Conservation (phyloP, 2,329 filamentous ascomycete species). For the Metarhizium robertsii region DNA sequence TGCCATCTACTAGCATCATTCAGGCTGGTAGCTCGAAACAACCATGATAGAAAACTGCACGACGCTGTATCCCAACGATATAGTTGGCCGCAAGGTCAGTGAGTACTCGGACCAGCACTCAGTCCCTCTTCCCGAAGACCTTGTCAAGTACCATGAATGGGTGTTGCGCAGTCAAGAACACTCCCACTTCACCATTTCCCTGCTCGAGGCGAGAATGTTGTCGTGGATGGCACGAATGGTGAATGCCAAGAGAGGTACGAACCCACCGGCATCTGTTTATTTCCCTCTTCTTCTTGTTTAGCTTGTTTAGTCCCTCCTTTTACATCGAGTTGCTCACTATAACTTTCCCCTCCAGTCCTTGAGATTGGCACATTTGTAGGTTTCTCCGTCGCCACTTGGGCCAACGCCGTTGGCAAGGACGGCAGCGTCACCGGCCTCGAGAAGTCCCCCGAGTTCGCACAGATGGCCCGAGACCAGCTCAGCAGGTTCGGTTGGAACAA, state of each 20-base stretch:
- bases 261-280: neutral
- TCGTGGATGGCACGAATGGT: conserved; percentile 3
- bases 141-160: conserved; percentile 3
- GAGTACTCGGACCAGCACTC: conserved; percentile 6
- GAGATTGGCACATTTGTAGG: conserved; percentile 4
- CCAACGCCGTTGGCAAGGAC: conserved; percentile 1
- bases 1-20: neutral
- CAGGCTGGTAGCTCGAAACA: neutral
- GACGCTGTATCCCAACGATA: conserved; percentile 6
- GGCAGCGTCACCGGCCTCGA: conserved; percentile 3
- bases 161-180: conserved; percentile 5
- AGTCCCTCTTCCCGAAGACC: neutral
- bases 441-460: conserved; percentile 2
- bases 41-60: conserved; percentile 6
- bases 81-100: conserved; percentile 7
- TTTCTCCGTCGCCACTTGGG: conserved; percentile 4
- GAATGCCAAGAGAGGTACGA: conserved; percentile 5
- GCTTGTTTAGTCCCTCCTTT: too few relatives aligned
- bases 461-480: neutral
- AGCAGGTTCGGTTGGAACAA: neutral
- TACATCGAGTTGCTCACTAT: neutral
- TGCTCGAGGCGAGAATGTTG: conserved; percentile 8
- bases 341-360: neutral
- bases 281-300: too few relatives aligned
- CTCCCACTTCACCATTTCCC: conserved; percentile 4